Evolutionary conservation across 2,329 filamentous ascomycete species (phyloP), one percentile per base, ranked within the genome.

Genomic region (Huntiella abstrusa): DNA sequence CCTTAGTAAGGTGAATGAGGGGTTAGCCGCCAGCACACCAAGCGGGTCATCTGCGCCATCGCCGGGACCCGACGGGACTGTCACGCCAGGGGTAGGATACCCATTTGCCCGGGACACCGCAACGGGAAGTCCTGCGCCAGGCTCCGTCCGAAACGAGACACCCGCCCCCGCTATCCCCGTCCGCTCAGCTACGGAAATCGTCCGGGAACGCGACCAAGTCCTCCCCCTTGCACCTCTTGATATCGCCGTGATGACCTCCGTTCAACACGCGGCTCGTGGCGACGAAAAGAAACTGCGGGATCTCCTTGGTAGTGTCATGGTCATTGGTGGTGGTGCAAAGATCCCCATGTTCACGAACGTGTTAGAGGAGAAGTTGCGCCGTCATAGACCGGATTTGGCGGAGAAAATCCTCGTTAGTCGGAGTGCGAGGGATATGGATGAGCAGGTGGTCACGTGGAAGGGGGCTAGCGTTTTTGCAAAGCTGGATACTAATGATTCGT

Each of bases 381-480:
- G 71, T 51, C 69, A 79, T 43, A 63, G 73, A 38, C 73, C 73
- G 3, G 75, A 79, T 52, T 61, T 80, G 39, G 61, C 62, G 15
- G 76, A 79, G 32, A 66, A 68, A 50, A 75, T 79, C 51, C 62
- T 77, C 17, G 75, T 79, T 45, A 76, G 73, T 51, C 67, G 70
- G 51, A 91, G 70, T 70, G 91, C 91, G 0, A 71, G 88, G 55
- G 91, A 98, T 55, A 80, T 98, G 66, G 91, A 98, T 62, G 85
- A 91, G 50, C 86, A 95, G 62, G 87, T 96, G n/a, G 82, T 96
- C 45, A 79, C 80, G 6, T 98, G 91, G 91, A 98, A 98, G 70
- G 91, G 91, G 3, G 91, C 84, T 1, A 94, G 86, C 58, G 87
- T 98, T 12, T 98, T 95, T 67, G 87, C 85, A 2, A 86, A 93